Evolutionary conservation across 73 alveolate genomes (phyloP), one percentile per base, ranked within the genome.

Genomic region (Paramecium primaurelia): DNA sequence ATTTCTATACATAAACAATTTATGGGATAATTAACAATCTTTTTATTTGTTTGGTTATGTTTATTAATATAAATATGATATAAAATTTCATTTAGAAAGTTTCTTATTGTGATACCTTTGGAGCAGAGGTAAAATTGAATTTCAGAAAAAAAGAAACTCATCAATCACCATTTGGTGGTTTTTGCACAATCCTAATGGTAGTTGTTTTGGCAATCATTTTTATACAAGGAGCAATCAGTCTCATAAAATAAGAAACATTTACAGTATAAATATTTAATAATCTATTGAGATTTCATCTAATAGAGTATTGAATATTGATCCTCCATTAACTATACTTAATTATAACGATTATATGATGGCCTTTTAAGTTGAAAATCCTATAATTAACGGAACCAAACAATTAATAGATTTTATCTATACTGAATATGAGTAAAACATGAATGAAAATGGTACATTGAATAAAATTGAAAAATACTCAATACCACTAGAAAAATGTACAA

Each of bases 41-140:
- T 54, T 18, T 16, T 22, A 22, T 18, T n/a, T 54, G 3, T 34
- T 6, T 16, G 69, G 10, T 22, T 18, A 4, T 25, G 69, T 54
- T 54, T 16, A 54, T 54, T 54, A 54, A 64, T 8, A 40, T 64
- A 64, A 64, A 30, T 32, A 64, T 64, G 84, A 64, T 64, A 32
- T 32, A 64, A 64, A 64, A 34, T 9, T 64, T 64, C 47, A 64
- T 64, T 3, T 12, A 34, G 30, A 64, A 18, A 64, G 47, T 64
- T 64, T 64, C 84, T 8, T 38, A 75, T 25, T 75, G n/a, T 40
- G 88, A 75, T 38, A 75, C 88, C 30, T 75, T 75, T 75, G 88
- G 88, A 38, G 88, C 88, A 36, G 64, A 75, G 11, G 88, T 75
- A 16, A 75, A 75, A 20, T 75, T 75, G 20, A 75, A 75, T 38